Evolutionary conservation across 345 rosid genomes (phyloP).

Genomic region (Salix arbutifolia): DNA sequence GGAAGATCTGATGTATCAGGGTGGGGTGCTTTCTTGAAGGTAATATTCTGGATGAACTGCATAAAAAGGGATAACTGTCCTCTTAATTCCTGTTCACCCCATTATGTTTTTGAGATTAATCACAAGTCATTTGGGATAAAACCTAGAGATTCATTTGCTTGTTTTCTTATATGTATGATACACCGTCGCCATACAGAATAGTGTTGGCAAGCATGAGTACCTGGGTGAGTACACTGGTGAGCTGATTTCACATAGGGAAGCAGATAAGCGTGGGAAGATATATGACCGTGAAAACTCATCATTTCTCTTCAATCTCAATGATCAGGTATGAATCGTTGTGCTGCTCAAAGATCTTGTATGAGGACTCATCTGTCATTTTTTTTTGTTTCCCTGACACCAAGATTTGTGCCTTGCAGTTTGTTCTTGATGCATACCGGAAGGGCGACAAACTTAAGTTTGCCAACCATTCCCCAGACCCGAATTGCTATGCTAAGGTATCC

Average conservation of each 20-base stretch:
- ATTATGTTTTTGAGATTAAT: background rate
- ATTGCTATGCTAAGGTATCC: conserved; percentile 92
- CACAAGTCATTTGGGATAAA: background rate
- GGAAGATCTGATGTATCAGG: conserved; percentile 99
- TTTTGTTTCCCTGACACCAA: background rate
- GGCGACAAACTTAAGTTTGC: conserved; percentile 98
- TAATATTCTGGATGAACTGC: conserved; percentile 22
- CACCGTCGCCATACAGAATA: conserved; percentile 49
- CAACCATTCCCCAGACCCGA: conserved; percentile 95
- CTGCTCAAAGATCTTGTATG: background rate
- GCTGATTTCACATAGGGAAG: conserved; percentile 95
- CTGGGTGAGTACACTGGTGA: conserved; percentile 99
- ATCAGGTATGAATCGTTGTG: conserved; percentile 57
- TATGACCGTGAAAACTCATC: conserved; percentile 98
- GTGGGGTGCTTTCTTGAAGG: conserved; percentile 99
- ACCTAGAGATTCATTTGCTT: background rate
- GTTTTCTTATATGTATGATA: background rate
- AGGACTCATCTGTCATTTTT: background rate
- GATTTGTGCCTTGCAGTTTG: conserved; percentile 62
- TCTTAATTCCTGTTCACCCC: background rate
- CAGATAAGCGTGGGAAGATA: conserved; percentile 97
- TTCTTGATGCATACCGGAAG: conserved; percentile 94
- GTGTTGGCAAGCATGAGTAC: conserved; percentile 93
- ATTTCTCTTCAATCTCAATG: conserved; percentile 92
- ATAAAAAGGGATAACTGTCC: background rate